phyloP scores from a whole-genome alignment of 441 rosid genomes.

The Lepidium campestre region DNA sequence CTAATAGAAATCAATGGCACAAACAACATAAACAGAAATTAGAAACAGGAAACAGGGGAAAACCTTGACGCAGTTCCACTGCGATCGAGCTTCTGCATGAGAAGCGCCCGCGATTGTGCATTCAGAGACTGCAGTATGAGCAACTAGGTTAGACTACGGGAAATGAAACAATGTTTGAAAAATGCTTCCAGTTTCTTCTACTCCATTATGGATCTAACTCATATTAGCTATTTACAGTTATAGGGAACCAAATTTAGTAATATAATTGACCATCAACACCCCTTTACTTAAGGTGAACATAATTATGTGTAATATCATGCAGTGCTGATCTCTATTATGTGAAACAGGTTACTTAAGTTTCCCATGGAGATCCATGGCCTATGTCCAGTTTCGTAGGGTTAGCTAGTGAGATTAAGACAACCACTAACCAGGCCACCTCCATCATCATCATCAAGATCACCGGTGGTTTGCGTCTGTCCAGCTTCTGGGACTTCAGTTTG shows the following conservation, averaged over 20 bases:
- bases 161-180: background rate
- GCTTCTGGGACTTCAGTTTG: constrained; percentile 65
- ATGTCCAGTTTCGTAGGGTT: background rate
- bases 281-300: background rate
- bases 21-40: background rate
- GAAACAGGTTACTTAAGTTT: background rate
- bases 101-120: constrained; percentile 81
- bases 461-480: constrained; percentile 48
- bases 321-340: background rate
- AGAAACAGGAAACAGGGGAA: constrained; percentile 21
- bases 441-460: constrained; percentile 96
- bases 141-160: background rate
- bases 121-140: constrained; percentile 59
- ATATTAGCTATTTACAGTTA: background rate
- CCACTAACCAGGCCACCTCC: constrained; percentile 93
- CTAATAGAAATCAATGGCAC: background rate
- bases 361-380: background rate
- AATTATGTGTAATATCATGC: background rate
- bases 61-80: constrained; percentile 82
- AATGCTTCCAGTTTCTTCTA: background rate
- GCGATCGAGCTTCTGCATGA: constrained; percentile 93
- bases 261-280: background rate
- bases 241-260: background rate
- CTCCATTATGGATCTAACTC: background rate
- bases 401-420: constrained; percentile 2